Evolutionary conservation across 305 asterid species (phyloP).

Genomic region (Withania somnifera): DNA sequence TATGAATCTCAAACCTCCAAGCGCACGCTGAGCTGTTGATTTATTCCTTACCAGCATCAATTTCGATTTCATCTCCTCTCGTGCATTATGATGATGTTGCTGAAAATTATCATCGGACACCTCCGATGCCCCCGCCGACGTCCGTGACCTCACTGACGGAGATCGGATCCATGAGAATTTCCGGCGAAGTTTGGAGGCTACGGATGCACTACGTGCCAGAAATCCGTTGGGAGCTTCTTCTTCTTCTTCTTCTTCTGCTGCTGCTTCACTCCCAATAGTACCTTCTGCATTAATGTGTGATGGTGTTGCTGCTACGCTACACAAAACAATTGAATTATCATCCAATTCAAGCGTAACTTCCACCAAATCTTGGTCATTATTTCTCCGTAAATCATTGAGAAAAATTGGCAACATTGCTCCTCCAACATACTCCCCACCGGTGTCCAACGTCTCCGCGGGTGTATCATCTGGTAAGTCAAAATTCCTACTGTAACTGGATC

Average conservation of each 20-base stretch:
- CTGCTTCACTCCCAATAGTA: too few relatives aligned
- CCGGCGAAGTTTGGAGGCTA: constrained; percentile 43
- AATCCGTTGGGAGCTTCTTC: constrained; percentile 8
- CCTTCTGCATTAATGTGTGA: not conserved
- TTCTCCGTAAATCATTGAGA: constrained; percentile 51
- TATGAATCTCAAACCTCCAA: constrained; percentile 74
- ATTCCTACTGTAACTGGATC: constrained; percentile 32
- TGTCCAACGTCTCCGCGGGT: constrained; percentile 11
- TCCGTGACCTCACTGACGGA: constrained; percentile 9
- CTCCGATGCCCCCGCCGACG: constrained; percentile 10
- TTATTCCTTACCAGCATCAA: constrained; percentile 44
- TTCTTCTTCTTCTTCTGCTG: not conserved
- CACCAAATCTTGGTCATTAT: constrained; percentile 44
- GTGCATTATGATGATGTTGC: not conserved
- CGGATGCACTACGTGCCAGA: constrained; percentile 41
- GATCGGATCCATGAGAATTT: constrained; percentile 54
- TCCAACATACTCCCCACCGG: constrained; percentile 10
- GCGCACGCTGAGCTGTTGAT: constrained; percentile 81
- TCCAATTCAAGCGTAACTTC: constrained; percentile 75
- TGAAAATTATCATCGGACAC: not conserved
- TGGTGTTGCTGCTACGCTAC: constrained; percentile 45
- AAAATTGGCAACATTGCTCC: constrained; percentile 84
- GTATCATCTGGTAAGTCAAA: constrained; percentile 35
- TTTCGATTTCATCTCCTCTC: constrained; percentile 40
- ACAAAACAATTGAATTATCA: constrained; percentile 44